Conservation (phyloP, 345 rosid species). For the Iberis pinnata region DNA sequence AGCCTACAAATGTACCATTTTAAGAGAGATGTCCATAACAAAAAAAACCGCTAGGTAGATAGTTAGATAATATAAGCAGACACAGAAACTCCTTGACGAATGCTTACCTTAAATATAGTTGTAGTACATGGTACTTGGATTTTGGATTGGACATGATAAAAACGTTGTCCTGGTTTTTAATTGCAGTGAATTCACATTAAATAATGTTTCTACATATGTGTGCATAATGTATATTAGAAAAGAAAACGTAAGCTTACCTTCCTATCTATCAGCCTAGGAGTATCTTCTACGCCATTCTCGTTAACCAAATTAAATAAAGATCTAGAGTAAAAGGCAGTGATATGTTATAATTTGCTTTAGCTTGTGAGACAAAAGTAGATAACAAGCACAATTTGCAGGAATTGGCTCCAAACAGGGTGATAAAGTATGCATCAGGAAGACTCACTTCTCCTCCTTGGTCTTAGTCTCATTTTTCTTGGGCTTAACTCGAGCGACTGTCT, state of each 20-base stretch:
- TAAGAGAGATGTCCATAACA: conserved; percentile 18
- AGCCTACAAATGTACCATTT: conserved; percentile 46
- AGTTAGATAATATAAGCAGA: not conserved
- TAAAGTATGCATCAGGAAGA: conserved; percentile 18
- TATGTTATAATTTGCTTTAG: conserved; percentile 28
- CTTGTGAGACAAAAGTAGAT: conserved; percentile 9
- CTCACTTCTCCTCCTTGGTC: conserved; percentile 77
- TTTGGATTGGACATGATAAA: conserved; percentile 94
- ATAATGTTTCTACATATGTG: not conserved
- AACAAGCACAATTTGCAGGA: conserved; percentile 11
- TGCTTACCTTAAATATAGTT: conserved; percentile 79
- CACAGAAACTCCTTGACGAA: not conserved
- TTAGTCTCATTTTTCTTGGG: conserved; percentile 80
- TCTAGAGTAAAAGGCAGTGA: conserved; percentile 37
- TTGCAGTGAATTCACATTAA: conserved; percentile 8
- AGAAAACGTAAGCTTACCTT: conserved; percentile 42
- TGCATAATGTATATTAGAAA: not conserved
- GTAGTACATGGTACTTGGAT: conserved; percentile 90
- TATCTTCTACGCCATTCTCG: conserved; percentile 80
- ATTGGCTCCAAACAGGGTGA: not conserved
- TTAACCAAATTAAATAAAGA: conserved; percentile 80
- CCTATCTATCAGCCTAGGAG: conserved; percentile 82
- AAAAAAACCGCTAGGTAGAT: not conserved
- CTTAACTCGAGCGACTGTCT: conserved; percentile 80
- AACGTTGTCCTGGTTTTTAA: conserved; percentile 69